Evolutionary conservation across 2,329 filamentous ascomycete genomes (phyloP).

Genomic region (Chaetomium globosum): DNA sequence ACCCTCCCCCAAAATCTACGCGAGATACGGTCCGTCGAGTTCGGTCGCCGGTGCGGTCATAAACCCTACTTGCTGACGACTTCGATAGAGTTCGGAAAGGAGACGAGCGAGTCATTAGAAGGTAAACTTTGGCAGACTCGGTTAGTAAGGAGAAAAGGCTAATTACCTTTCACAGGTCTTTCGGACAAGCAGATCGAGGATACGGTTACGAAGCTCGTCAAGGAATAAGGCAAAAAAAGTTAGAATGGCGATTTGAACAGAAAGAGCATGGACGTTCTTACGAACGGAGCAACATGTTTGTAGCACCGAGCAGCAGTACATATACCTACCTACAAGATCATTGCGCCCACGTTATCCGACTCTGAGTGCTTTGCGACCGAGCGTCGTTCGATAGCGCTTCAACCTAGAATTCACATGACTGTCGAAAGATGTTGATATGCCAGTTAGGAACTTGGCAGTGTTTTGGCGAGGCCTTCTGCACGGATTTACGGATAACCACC

Average conservation of each 20-base stretch:
- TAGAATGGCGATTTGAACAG: background rate
- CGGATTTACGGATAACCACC: background rate
- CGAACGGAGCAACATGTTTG: conserved; percentile 25
- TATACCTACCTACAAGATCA: conserved; percentile 18
- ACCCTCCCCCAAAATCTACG: conserved; percentile 86
- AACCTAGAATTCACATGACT: background rate
- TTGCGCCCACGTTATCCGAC: background rate
- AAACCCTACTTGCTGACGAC: background rate
- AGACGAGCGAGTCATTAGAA: conserved; percentile 61
- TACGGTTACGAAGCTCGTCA: conserved; percentile 58
- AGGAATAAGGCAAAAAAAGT: conserved; percentile 42
- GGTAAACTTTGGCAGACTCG: conserved; percentile 38
- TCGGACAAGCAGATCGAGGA: conserved; percentile 65
- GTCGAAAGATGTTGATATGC: background rate
- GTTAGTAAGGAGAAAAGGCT: conserved; percentile 15
- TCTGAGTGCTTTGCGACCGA: background rate
- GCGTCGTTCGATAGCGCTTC: background rate
- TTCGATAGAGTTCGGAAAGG: conserved; percentile 55
- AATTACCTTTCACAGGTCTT: conserved; percentile 46
- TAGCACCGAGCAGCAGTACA: conserved; percentile 27
- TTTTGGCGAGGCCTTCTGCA: background rate
- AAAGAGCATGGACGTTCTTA: background rate
- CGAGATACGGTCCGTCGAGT: conserved; percentile 75
- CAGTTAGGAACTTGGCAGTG: background rate
- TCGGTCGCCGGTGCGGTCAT: background rate